Percentiles rank a stretch among this genome's conserved stretches.
Evolutionary conservation across 805 yeast genomes (phyloP).

Genomic region (Saccharomycopsis capsularis): DNA sequence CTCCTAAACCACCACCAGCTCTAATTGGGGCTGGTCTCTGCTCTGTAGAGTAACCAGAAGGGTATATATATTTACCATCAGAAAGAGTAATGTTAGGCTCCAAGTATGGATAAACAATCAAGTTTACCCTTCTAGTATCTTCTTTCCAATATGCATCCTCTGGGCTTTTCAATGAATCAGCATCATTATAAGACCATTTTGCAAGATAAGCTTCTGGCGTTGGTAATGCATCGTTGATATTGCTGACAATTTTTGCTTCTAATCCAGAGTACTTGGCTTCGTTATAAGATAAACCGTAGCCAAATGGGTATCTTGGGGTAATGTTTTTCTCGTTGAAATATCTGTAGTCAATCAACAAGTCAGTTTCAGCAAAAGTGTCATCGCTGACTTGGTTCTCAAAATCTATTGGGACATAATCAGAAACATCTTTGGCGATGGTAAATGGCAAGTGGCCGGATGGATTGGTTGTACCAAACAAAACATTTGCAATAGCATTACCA

Average conservation of each 20-base stretch:
- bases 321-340: constrained; percentile 49
- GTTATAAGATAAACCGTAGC: constrained; percentile 54
- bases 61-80: constrained; percentile 29
- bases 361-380: constrained; percentile 25
- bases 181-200: constrained; percentile 34
- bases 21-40: constrained; percentile 25
- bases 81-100: constrained; percentile 25
- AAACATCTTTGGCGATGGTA: constrained; percentile 47
- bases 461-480: constrained; percentile 50
- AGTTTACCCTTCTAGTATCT: constrained; percentile 44
- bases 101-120: constrained; percentile 47
- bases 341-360: constrained; percentile 43
- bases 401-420: constrained; percentile 40
- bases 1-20: constrained; percentile 48
- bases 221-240: constrained; percentile 24
- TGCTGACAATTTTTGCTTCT: constrained; percentile 37
- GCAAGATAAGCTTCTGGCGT: constrained; percentile 42
- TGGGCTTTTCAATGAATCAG: constrained; percentile 41
- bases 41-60: constrained; percentile 31
- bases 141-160: constrained; percentile 47
- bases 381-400: constrained; percentile 31
- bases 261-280: constrained; percentile 24
- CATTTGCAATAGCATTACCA: constrained; percentile 52
- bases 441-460: constrained; percentile 61
- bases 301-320: constrained; percentile 53